Base-by-base conservation (phyloP, 176 grass and related monocot genomes). In the Zoysia japonica region DNA sequence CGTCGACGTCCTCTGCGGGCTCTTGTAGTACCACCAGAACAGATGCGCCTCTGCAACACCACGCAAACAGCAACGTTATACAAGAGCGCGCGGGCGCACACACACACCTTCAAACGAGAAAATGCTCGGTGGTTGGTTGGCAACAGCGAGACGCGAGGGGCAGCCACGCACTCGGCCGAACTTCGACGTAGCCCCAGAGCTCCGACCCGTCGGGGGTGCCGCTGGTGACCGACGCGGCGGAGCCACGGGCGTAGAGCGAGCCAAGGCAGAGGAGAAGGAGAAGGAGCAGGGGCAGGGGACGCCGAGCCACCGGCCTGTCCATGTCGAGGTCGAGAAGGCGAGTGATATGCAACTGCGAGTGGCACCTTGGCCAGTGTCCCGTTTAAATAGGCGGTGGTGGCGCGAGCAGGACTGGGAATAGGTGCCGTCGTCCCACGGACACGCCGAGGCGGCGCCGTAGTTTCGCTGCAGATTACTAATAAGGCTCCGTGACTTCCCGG, bases 1-100 rank as follows among this genome's bases (percentile, higher is more conserved):
- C 36, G 77, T 65, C 2, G 80, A 51, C 15, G 85, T 62, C 45
- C 86, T 72, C 70, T 86, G 60, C 0, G 91, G 85, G 52, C 94
- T 97, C 80, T 76, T 91, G 75, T 97, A 97, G 68, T 86, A 85
- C 91, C 91, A 94, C 94, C 91, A 97, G 79, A 97, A 97, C 47
- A 97, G 87, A 79, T 97, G 87, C 11, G 91, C 94, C 73, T 82
- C 94, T 97, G 80, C 79, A 52, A 46, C 7, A 15, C 8, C 56
- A 2, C 9, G 13, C 38, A 12, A 47, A 48, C 16, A 36, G 36
- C 15, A 43, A 71, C 15, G 28, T 28, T 28, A 16, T 11, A 28
- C 38, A 57, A 42, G 45, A 47, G 28, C 28, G 28, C 28, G 28
- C 28, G 28, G 28, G 28, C 28, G 28, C 28, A 28, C 28, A 28